A percentile compares a stretch with the other conserved stretches of the same genome.
These are phyloP conservation scores for Cyclotella baltica DNA, from an alignment of 108 stramenopile species.

Conservation along the genomic window DNA sequence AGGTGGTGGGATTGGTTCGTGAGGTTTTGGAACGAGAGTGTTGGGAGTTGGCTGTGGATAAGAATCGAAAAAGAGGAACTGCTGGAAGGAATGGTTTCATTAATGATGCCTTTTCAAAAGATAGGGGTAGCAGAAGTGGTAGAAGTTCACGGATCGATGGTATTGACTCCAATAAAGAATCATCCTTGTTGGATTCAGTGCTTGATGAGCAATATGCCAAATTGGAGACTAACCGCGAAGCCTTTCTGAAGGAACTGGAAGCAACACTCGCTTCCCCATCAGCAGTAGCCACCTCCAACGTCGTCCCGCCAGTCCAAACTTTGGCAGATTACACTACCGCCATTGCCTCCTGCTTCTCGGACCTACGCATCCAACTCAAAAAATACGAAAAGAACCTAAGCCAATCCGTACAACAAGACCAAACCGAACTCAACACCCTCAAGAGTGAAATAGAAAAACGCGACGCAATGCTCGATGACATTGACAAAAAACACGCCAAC, in stretches of 20 bases:
- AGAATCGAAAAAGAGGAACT: slow-evolving; percentile 22
- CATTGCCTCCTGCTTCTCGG: slow-evolving; percentile 51
- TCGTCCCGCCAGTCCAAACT: slow-evolving; percentile 47
- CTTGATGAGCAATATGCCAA: slow-evolving; percentile 57
- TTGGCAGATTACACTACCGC: slow-evolving; percentile 45
- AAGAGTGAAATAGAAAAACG: slow-evolving; percentile 56
- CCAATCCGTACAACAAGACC: slow-evolving; percentile 67
- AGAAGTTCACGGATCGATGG: slow-evolving; percentile 12
- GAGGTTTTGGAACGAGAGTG: slow-evolving; percentile 67
- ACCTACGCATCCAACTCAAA: slow-evolving; percentile 55
- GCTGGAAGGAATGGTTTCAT: neutral
- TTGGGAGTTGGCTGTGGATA: slow-evolving; percentile 38
- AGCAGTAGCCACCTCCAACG: slow-evolving; percentile 45
- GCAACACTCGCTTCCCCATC: slow-evolving; percentile 37
- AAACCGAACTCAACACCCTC: slow-evolving; percentile 59
- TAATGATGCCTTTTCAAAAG: slow-evolving; percentile 3
- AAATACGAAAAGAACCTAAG: slow-evolving; percentile 62
- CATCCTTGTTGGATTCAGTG: slow-evolving; percentile 32
- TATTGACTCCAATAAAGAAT: slow-evolving; percentile 14
- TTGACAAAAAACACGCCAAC: slow-evolving; percentile 49
- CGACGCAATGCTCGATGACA: slow-evolving; percentile 59
- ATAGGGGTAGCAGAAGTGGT: neutral
- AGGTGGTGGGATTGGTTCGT: slow-evolving; percentile 61
- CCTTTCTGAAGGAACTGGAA: slow-evolving; percentile 47
- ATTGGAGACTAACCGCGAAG: slow-evolving; percentile 71